Base-by-base conservation (phyloP, 2,329 filamentous ascomycete species). In the Thielaviopsis populi region DNA sequence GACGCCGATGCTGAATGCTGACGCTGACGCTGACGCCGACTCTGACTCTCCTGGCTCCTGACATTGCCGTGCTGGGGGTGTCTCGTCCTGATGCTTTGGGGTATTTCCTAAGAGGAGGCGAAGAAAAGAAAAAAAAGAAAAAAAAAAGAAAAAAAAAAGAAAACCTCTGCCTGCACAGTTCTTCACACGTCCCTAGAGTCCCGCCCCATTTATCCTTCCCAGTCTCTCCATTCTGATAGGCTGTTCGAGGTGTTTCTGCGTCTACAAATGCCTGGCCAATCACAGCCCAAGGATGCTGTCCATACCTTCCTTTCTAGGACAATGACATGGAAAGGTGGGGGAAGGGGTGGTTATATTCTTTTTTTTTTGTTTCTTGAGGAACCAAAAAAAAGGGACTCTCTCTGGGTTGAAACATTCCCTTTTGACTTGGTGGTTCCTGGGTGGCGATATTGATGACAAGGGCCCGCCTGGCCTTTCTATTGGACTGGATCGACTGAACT, bases 281-380 rank as follows among this genome's bases (percentile, higher is more conserved):
- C 46, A 65, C n/a, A 65, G n/a, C 41, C 33, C 40, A 24, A 5
- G 41, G n/a, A 27, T 27, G 53, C 40, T 11, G 11, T 50, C 3
- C 13, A 33, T 2, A 13, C 24, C 56, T 62, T 61, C 59, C 63
- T 62, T 65, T 65, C 59, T 62, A 22, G 59, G 63, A 65, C 59
- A 60, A 4, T 50, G 22, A 50, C 46, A 50, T 33, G 30, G 30
- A 7, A n/a, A n/a, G n/a, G n/a, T n/a, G n/a, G n/a, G 42, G 46
- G 13, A 5, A 22, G 1, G n/a, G n/a, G n/a, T 24, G n/a, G 13
- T 50, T 19, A 22, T 22, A 22, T 19, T 22, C 46, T 24, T 50
- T 50, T 50, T 50, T 3, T 24, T 50, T 22, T 22, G 19, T 50
- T 50, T 22, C 19, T n/a, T 50, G 7, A 33, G 7, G 7, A 7